phyloP scores from a whole-genome alignment of 768 basidiomycete species.

The Hericium alpestre region DNA sequence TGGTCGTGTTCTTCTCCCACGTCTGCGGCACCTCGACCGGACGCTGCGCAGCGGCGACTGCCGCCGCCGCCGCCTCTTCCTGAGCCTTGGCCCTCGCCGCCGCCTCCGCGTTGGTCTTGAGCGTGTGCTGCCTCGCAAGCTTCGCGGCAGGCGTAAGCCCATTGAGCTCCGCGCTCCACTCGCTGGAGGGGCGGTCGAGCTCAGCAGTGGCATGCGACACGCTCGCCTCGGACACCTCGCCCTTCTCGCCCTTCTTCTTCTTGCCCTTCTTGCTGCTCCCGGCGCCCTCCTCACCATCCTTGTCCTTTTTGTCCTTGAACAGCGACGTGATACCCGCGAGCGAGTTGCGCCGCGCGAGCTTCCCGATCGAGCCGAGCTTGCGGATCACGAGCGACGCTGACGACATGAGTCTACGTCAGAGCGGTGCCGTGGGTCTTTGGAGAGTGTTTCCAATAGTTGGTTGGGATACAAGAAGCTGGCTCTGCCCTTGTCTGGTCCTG shows the following conservation, averaged over 20 bases:
- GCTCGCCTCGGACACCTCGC: conserved; percentile 53
- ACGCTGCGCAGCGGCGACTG: conserved; percentile 24
- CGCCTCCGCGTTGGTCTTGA: conserved; percentile 77
- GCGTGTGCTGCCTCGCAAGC: conserved; percentile 82
- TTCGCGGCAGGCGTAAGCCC: conserved; percentile 87
- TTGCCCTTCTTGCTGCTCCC: conserved; percentile 34
- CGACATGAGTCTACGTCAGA: no score
- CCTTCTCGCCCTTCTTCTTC: conserved; percentile 48
- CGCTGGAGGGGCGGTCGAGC: conserved; percentile 63
- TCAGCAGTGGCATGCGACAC: conserved; percentile 81
- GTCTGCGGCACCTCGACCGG: conserved; percentile 32
- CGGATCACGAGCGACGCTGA: conserved; percentile 94
- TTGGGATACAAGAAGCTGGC: no score
- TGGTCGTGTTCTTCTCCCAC: conserved; percentile 80
- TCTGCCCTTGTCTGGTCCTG: no score
- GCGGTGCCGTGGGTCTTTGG: no score
- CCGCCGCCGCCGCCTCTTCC: conserved; percentile 40
- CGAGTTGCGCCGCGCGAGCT: conserved; percentile 80
- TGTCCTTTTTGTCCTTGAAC: conserved; percentile 75
- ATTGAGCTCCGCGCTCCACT: conserved; percentile 41
- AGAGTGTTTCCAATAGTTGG: no score
- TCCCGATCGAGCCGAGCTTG: conserved; percentile 86
- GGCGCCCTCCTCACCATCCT: conserved; percentile 33
- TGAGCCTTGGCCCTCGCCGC: conserved; percentile 55
- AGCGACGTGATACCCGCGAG: conserved; percentile 85